Conservation (phyloP, 2,329 filamentous ascomycete species). For the Colletotrichum euphorbiae region DNA sequence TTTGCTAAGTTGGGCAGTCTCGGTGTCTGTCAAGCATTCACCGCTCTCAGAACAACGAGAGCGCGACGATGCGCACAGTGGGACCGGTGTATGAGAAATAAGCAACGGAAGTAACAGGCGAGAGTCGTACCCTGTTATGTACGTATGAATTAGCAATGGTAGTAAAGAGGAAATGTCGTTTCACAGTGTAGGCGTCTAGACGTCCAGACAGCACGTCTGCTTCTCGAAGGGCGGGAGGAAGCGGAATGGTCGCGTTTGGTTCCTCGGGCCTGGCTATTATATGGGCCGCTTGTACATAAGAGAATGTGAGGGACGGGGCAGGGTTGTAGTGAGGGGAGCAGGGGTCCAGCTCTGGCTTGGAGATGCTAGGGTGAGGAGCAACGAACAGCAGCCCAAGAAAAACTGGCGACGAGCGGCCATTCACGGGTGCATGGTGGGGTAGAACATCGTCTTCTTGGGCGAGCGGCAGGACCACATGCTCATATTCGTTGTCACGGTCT, state of each 20-base stretch:
- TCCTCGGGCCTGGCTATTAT: constrained; percentile 36
- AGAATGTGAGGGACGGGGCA: constrained; percentile 31
- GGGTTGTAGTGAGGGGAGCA: constrained; percentile 38
- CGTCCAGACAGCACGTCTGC: constrained; percentile 23
- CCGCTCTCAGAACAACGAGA: constrained; percentile 49
- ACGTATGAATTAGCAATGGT: constrained; percentile 9
- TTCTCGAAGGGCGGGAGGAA: constrained; percentile 37
- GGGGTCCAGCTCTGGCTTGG: constrained; percentile 26
- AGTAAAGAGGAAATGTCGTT: constrained; percentile 6
- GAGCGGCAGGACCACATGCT: constrained; percentile 33
- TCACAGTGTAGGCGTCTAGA: constrained; percentile 21
- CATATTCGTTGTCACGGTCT: constrained; percentile 25
- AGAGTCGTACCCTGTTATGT: constrained; percentile 8
- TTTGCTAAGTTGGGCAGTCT: constrained; percentile 50
- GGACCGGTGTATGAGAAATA: no score
- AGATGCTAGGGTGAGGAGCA: constrained; percentile 32
- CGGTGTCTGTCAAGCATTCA: constrained; percentile 52
- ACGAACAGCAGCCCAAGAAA: constrained; percentile 28
- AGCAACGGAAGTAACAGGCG: constrained; percentile 23
- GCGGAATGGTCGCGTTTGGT: constrained; percentile 32
- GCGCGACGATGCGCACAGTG: no score
- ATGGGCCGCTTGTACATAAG: constrained; percentile 39
- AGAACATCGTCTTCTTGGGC: constrained; percentile 14
- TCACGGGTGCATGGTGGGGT: constrained; percentile 35
- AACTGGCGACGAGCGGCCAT: constrained; percentile 38